These are phyloP conservation scores for Aspergillus avenaceus DNA, from an alignment of 495 filamentous ascomycete genomes.

Conservation along the genomic window DNA sequence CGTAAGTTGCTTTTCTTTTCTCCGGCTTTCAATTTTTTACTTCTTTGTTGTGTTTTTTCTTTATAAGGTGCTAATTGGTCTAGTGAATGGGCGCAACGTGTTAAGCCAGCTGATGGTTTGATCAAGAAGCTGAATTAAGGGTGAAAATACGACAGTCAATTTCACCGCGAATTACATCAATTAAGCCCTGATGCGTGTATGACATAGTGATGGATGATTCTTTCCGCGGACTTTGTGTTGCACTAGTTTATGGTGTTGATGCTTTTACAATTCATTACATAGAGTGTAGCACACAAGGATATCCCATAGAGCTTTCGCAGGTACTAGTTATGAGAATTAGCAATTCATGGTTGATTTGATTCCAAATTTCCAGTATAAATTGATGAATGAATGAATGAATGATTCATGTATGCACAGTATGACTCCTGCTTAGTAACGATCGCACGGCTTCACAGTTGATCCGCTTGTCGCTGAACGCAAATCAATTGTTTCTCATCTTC, in stretches of 20 bases:
- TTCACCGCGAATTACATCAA: constrained; percentile 20
- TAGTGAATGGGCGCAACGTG: constrained; percentile 76
- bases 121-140: constrained; percentile 49
- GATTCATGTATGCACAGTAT: too few species aligned
- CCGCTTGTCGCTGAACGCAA: neutral
- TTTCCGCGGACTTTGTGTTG: neutral
- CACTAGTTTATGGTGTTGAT: neutral
- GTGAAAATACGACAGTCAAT: too few species aligned
- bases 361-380: too few species aligned
- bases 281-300: constrained; percentile 3
- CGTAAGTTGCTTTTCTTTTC: constrained; percentile 56
- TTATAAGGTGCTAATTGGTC: neutral
- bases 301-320: constrained; percentile 1
- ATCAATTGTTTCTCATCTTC: too few species aligned
- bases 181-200: constrained; percentile 9
- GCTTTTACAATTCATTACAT: neutral
- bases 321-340: neutral
- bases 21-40: neutral
- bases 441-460: neutral
- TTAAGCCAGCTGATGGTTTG: constrained; percentile 53
- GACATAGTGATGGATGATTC: constrained; percentile 5
- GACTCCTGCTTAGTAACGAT: too few species aligned
- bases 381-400: too few species aligned
- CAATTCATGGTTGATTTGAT: too few species aligned
- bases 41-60: neutral